These are phyloP conservation scores for Pseudohalonectria lignicola DNA, from an alignment of 2,329 filamentous ascomycete genomes.

Conservation along the genomic window DNA sequence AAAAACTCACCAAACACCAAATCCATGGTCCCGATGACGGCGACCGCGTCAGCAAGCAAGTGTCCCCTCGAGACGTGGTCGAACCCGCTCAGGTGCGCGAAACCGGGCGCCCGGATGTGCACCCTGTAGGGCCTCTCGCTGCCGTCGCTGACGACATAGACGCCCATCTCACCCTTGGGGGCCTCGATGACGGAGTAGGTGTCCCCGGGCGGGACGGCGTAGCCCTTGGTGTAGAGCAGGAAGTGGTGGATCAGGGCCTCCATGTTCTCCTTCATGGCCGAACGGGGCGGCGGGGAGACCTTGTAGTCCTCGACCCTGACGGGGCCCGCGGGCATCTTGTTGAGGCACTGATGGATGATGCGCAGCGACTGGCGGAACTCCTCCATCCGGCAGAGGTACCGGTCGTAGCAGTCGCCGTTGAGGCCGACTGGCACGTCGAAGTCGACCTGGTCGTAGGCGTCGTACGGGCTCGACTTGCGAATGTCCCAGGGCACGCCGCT, in stretches of 20 bases:
- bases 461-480: conserved; percentile 93
- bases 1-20: conserved; percentile 66
- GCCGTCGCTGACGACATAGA: conserved; percentile 91
- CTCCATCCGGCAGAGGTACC: conserved; percentile 98
- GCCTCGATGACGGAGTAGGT: conserved; percentile 98
- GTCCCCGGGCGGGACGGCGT: conserved; percentile 91
- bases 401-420: conserved; percentile 98
- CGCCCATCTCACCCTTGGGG: conserved; percentile 99
- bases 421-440: conserved; percentile 95
- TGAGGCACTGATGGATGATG: conserved; percentile 97
- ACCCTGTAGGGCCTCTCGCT: conserved; percentile 94
- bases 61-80: conserved; percentile 90
- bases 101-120: conserved; percentile 93
- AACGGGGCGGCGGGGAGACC: conserved; percentile 85
- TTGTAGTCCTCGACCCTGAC: conserved; percentile 98
- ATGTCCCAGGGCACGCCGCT: conserved; percentile 95
- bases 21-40: conserved; percentile 87
- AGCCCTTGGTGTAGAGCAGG: conserved; percentile 96
- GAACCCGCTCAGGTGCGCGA: conserved; percentile 88
- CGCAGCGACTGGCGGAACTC: conserved; percentile 97
- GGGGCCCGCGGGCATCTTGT: conserved; percentile 95
- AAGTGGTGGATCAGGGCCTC: conserved; percentile 99
- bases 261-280: conserved; percentile 99
- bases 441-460: conserved; percentile 95
- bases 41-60: conserved; percentile 89